Evolutionary conservation across 2,329 filamentous ascomycete species (phyloP).

Genomic region (Beauveria rudraprayagi): DNA sequence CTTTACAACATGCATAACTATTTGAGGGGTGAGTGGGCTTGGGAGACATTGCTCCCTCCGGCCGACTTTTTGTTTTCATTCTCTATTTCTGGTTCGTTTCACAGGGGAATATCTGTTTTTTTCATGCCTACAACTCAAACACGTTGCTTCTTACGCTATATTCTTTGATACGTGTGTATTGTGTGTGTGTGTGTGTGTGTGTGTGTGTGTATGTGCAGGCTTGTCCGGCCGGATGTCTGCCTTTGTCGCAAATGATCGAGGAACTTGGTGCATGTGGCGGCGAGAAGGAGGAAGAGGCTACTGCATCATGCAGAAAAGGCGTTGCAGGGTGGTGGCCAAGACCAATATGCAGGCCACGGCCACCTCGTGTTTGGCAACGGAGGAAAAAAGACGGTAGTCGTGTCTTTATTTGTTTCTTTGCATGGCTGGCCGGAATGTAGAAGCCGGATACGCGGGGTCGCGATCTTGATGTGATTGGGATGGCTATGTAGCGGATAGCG

Average conservation of each 20-base stretch:
- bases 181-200: neutral
- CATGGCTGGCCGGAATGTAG: too few species aligned
- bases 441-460: too few species aligned
- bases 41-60: neutral
- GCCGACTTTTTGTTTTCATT: neutral
- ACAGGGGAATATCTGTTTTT: neutral
- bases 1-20: conserved; percentile 2
- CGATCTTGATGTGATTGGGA: too few species aligned
- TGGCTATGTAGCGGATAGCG: too few species aligned
- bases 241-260: neutral
- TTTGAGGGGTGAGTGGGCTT: neutral
- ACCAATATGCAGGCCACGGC: too few species aligned
- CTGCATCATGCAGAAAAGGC: neutral
- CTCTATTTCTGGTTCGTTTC: neutral
- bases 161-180: neutral
- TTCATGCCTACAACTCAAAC: neutral
- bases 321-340: neutral
- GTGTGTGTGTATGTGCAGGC: neutral
- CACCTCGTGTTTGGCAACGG: too few species aligned
- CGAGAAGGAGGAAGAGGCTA: neutral
- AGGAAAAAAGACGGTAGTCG: too few species aligned
- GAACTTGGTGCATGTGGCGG: neutral
- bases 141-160: neutral
- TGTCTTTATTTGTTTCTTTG: too few species aligned
- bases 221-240: neutral